Evolutionary conservation across 257 asterid genomes (phyloP).

Genomic region (Forsythia suspensa): DNA sequence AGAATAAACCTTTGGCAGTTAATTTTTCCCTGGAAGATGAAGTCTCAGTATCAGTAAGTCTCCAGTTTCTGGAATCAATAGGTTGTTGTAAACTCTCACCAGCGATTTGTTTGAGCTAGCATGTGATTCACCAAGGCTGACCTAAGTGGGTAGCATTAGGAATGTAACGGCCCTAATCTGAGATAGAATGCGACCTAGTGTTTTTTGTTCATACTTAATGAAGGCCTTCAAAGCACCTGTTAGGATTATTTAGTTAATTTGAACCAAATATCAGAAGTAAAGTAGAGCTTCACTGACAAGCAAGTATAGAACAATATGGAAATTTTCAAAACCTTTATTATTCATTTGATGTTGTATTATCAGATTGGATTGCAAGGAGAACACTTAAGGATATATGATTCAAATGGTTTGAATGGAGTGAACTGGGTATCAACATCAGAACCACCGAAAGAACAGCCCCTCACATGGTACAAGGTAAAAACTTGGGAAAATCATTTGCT

Average conservation of each 20-base stretch:
- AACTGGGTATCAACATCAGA: slow-evolving; percentile 63
- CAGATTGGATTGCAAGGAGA: slow-evolving; percentile 89
- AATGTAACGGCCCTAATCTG: neutral
- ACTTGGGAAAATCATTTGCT: neutral
- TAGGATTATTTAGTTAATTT: neutral
- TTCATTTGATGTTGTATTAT: slow-evolving; percentile 15
- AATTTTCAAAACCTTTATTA: neutral
- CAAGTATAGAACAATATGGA: neutral
- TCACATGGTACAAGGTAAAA: slow-evolving; percentile 94
- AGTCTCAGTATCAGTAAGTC: neutral
- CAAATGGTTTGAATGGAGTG: slow-evolving; percentile 40
- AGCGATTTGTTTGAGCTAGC: neutral
- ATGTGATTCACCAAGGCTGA: neutral
- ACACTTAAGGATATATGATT: slow-evolving; percentile 51
- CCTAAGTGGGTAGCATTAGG: slow-evolving; percentile 9
- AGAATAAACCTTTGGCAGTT: neutral
- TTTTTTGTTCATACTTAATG: neutral
- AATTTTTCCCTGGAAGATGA: slow-evolving; percentile 11
- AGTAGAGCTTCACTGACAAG: neutral
- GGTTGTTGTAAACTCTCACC: neutral
- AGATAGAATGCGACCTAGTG: neutral
- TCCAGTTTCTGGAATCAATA: neutral
- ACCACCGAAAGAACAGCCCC: slow-evolving; percentile 81
- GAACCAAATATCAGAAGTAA: neutral
- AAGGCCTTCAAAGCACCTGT: neutral